Base-by-base conservation (phyloP, 768 basidiomycete genomes). In the Tulasnella sp. region DNA sequence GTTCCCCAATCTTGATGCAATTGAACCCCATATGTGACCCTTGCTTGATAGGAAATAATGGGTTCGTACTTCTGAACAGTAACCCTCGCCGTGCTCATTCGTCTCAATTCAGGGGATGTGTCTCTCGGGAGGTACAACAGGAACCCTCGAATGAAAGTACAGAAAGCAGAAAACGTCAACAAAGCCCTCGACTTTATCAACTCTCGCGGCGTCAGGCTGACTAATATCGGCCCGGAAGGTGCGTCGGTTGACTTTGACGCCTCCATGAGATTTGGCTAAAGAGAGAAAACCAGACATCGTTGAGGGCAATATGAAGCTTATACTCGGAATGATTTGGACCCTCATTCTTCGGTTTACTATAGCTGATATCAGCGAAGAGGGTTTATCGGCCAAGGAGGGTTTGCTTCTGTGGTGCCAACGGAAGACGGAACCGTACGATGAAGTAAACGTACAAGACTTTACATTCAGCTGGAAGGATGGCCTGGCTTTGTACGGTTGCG, bases 301-400 rank as follows among this genome's bases (percentile, higher is more conserved):
- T 77, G 98, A 99, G 84, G 96, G 96, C n/a, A 98, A 97, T 84
- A 84, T 96, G 80, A 99, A 99, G 85, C 92, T 99, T 77, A 98
- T 97, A 74, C 89, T 99, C n/a, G 96, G 95, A 42, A 95, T 96
- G 96, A 98, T 99, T 80, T 99, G 98, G 98, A 97, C 95, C 0
- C 88, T 99, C 48, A 96, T 99, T 82, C 88, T 99, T 42, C 92
- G 97, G 16, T 99, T 99, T 84, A 98, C 96, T 6, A 99, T 99
- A 80, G 96, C 98, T 32, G 96, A 96, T 82, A 99, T 99, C 86
- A 98, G 97, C 81, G 95, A 96, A 87, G 98, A 99, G 86, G 98
- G 98, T 77, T 89, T 98, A n/a, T 96, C 96, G 13, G 98, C 98
- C 1, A 98, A 98, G 85, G 98, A 99, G 83, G 98, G 98, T 44